Evolutionary conservation across 176 grass and related monocot genomes (phyloP).

Genomic region (Areca catechu): DNA sequence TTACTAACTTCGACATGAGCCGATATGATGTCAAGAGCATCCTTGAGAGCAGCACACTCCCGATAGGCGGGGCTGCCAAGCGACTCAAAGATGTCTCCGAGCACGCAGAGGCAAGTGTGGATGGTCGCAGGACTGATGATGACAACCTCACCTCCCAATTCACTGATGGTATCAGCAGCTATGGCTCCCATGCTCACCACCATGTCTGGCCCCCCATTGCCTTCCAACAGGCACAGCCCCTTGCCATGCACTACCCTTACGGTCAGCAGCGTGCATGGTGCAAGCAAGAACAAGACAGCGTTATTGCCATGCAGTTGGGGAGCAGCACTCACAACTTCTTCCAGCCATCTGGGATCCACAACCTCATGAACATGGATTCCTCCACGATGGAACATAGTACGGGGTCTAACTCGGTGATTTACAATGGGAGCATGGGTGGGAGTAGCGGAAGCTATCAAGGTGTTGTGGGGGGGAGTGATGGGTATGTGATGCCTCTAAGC

Average conservation of each 20-base stretch:
- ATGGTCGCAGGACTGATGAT: constrained; percentile 7
- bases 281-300: constrained; percentile 59
- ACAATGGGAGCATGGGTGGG: constrained; percentile 3
- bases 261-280: constrained; percentile 35
- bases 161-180: constrained; percentile 22
- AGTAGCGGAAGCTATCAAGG: constrained; percentile 7
- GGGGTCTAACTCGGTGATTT: constrained; percentile 12
- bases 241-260: constrained; percentile 25
- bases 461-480: not conserved
- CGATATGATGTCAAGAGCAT: constrained; percentile 73
- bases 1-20: constrained; percentile 87
- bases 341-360: constrained; percentile 23
- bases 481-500: constrained; percentile 35
- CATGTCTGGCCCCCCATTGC: constrained; percentile 27
- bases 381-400: constrained; percentile 19
- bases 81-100: constrained; percentile 39
- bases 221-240: constrained; percentile 20
- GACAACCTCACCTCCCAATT: constrained; percentile 16
- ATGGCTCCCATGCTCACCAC: constrained; percentile 3
- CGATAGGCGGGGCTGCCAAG: constrained; percentile 34
- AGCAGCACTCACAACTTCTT: constrained; percentile 46
- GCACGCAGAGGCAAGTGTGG: constrained; percentile 19
- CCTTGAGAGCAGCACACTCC: constrained; percentile 46
- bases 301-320: constrained; percentile 13
- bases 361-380: constrained; percentile 16